These are phyloP conservation scores for Pseudogymnoascus sp. DNA, from an alignment of 2,329 filamentous ascomycete species.

Conservation along the genomic window DNA sequence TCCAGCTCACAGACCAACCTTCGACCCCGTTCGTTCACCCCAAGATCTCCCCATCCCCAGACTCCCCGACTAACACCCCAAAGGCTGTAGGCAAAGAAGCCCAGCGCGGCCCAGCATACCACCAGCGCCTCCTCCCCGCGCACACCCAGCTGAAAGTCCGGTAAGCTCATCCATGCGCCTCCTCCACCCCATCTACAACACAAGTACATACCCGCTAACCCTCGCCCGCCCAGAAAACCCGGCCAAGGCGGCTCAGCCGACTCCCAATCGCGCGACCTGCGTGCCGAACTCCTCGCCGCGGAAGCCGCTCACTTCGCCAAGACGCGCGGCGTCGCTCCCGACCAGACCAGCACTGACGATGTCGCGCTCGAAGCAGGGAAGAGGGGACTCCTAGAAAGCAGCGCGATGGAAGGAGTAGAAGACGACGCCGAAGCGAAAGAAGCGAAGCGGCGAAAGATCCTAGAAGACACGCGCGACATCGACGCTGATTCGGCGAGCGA, in stretches of 20 bases:
- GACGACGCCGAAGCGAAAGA: constrained; percentile 63
- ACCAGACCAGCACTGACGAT: constrained; percentile 32
- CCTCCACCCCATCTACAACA: background rate
- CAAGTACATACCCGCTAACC: constrained; percentile 16
- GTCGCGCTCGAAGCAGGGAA: constrained; percentile 47
- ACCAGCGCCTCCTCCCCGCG: constrained; percentile 88
- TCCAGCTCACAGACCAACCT: constrained; percentile 76
- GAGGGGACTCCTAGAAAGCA: constrained; percentile 49
- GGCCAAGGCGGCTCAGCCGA: constrained; percentile 84
- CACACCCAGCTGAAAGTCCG: constrained; percentile 88
- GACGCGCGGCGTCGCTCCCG: constrained; percentile 54
- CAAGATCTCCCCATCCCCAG: background rate
- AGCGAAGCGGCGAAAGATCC: constrained; percentile 74
- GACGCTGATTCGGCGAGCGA: constrained; percentile 70
- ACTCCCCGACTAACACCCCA: constrained; percentile 23
- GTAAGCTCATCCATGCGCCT: too few relatives aligned
- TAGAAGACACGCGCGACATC: constrained; percentile 81
- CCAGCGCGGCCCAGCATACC: constrained; percentile 85
- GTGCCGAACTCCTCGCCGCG: constrained; percentile 80
- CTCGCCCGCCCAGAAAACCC: constrained; percentile 47
- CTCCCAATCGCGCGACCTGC: constrained; percentile 63
- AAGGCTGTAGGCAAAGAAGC: constrained; percentile 92
- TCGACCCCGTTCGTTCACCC: constrained; percentile 66
- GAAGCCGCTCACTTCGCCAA: constrained; percentile 85
- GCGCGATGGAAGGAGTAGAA: constrained; percentile 29